Evolutionary conservation across 2,329 filamentous ascomycete genomes (phyloP).

Genomic region (Nemania abortiva): DNA sequence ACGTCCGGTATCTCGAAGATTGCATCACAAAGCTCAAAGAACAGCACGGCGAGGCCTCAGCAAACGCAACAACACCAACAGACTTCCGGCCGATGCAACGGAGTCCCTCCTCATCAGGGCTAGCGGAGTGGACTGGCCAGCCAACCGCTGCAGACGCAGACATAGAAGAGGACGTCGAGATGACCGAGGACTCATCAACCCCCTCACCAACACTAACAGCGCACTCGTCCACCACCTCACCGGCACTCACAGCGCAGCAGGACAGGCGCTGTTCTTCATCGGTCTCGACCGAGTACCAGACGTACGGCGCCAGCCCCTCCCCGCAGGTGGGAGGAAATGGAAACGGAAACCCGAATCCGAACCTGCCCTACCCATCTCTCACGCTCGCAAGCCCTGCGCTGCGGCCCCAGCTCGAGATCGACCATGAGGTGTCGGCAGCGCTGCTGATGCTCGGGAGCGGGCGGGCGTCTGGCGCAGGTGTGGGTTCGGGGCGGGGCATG

Average conservation of each 20-base stretch:
- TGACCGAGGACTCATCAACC: slow-evolving; percentile 64
- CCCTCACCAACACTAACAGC: slow-evolving; percentile 61
- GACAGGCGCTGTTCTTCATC: slow-evolving; percentile 64
- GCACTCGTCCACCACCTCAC: slow-evolving; percentile 62
- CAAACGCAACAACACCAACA: slow-evolving; percentile 38
- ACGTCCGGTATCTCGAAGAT: slow-evolving; percentile 91
- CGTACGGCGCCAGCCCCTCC: slow-evolving; percentile 56
- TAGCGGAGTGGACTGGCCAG: not conserved
- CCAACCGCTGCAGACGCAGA: not conserved
- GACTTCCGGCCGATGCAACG: slow-evolving; percentile 46
- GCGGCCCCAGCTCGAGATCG: slow-evolving; percentile 67
- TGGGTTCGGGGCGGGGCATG: slow-evolving; percentile 58
- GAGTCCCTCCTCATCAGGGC: slow-evolving; percentile 17
- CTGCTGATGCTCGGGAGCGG: slow-evolving; percentile 80
- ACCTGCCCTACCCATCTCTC: slow-evolving; percentile 52
- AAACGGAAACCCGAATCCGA: not conserved
- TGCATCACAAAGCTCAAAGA: slow-evolving; percentile 85
- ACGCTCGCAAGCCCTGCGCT: slow-evolving; percentile 67
- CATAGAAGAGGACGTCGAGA: slow-evolving; percentile 67
- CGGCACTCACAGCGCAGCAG: slow-evolving; percentile 61
- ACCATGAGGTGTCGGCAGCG: slow-evolving; percentile 86
- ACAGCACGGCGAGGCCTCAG: slow-evolving; percentile 55
- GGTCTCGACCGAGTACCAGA: slow-evolving; percentile 59
- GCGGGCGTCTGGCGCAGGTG: slow-evolving; percentile 40
- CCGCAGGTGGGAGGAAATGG: not conserved